Percentiles rank a stretch among this genome's conserved stretches.
Conservation (phyloP, 352 stramenopile genomes). For the Globisporangium yorkense region DNA sequence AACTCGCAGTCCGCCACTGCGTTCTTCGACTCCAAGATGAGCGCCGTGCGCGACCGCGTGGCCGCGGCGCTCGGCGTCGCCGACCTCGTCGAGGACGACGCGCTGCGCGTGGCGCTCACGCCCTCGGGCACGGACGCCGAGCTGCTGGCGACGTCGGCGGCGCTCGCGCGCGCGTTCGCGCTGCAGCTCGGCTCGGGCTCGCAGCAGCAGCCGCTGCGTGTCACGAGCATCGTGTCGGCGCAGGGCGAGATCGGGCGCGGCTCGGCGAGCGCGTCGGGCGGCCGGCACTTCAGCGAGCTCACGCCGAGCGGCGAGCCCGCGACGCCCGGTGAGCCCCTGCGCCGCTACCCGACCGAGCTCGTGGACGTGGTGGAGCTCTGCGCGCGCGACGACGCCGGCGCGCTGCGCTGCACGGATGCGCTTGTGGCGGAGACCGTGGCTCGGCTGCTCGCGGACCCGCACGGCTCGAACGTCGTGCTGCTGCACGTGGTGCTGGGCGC, state of each 20-base stretch:
- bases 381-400: conserved; percentile 46
- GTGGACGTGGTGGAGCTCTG: conserved; percentile 62
- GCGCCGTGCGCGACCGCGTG: conserved; percentile 41
- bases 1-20: conserved; percentile 62
- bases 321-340: conserved; percentile 33
- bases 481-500: conserved; percentile 82
- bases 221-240: conserved; percentile 81
- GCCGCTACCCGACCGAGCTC: conserved; percentile 50
- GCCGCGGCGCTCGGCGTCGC: conserved; percentile 47
- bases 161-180: conserved; percentile 49
- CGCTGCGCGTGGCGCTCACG: conserved; percentile 58
- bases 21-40: conserved; percentile 71
- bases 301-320: conserved; percentile 61
- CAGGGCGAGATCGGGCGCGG: conserved; percentile 82
- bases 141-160: conserved; percentile 68
- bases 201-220: conserved; percentile 19
- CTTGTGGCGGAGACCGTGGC: conserved; percentile 36
- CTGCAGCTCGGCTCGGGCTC: conserved; percentile 20
- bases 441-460: conserved; percentile 31
- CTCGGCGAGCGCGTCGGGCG: conserved; percentile 64
- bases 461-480: conserved; percentile 60
- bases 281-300: conserved; percentile 78
- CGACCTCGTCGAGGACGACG: conserved; percentile 43
- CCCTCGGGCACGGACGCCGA: conserved; percentile 86
- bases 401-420: conserved; percentile 44